A percentile compares a stretch with the other conserved stretches of the same genome.
phyloP scores from a whole-genome alignment of 2,329 filamentous ascomycete species.

The Aspergillus ibericus region DNA sequence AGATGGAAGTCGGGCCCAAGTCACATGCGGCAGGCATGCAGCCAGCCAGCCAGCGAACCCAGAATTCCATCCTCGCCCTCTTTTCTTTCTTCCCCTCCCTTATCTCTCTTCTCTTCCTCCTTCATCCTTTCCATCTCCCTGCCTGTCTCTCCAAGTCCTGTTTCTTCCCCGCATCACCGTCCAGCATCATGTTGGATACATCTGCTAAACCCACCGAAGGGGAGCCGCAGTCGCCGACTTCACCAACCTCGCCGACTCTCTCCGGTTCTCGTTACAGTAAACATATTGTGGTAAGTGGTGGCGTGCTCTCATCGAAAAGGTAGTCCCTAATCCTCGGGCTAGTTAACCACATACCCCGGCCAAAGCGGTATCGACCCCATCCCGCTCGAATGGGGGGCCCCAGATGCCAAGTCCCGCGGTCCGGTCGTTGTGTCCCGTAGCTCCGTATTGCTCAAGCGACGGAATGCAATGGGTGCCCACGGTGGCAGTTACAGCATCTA shows the following conservation, averaged over 20 bases:
- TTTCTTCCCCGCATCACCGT: background rate
- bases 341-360: conserved; percentile 80
- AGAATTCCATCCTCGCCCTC: background rate
- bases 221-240: conserved; percentile 21
- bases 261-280: conserved; percentile 30
- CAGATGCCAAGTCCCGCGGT: conserved; percentile 72
- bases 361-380: conserved; percentile 94
- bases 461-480: conserved; percentile 64
- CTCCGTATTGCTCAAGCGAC: conserved; percentile 32
- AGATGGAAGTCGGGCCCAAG: conserved; percentile 13
- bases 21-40: conserved; percentile 25
- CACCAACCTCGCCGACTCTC: conserved; percentile 6
- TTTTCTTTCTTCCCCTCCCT: background rate
- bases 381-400: conserved; percentile 80
- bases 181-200: conserved; percentile 23
- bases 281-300: conserved; percentile 34
- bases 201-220: conserved; percentile 18
- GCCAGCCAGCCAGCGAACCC: background rate
- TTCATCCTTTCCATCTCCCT: conserved; percentile 6
- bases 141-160: conserved; percentile 1
- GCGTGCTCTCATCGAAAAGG: background rate
- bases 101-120: conserved; percentile 2
- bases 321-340: conserved; percentile 13
- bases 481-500: conserved; percentile 96
- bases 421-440: conserved; percentile 74